A percentile compares a stretch with the other conserved stretches of the same genome.
Conservation (phyloP, 2,329 filamentous ascomycete genomes). For the Venturia asperata region DNA sequence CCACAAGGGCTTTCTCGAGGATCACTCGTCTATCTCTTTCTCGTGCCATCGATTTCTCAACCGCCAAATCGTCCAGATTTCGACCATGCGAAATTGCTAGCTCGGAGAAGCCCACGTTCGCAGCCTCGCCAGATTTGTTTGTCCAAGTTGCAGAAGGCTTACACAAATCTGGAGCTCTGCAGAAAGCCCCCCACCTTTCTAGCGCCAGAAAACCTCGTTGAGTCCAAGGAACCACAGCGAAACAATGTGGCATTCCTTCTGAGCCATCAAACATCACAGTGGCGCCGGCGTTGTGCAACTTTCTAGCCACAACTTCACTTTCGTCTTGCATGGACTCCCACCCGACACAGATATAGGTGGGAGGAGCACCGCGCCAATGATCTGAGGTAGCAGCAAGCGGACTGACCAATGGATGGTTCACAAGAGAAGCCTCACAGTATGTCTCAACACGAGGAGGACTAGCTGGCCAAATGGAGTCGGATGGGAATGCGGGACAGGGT, state of each 20-base stretch:
- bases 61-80: neutral
- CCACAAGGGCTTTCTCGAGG: neutral
- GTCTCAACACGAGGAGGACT: conserved; percentile 41
- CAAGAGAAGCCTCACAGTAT: conserved; percentile 38
- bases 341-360: conserved; percentile 61
- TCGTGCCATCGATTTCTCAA: neutral
- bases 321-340: conserved; percentile 68
- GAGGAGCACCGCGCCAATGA: conserved; percentile 57
- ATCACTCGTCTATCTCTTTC: conserved; percentile 5
- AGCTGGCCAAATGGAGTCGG: conserved; percentile 45
- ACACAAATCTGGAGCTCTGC: conserved; percentile 26
- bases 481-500: conserved; percentile 30
- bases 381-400: conserved; percentile 44
- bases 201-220: conserved; percentile 29
- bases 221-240: conserved; percentile 37
- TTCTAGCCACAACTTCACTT: conserved; percentile 51
- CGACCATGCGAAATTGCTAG: neutral
- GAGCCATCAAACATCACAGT: conserved; percentile 62
- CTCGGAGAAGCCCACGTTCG: neutral
- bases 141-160: conserved; percentile 18
- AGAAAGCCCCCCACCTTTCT: conserved; percentile 33
- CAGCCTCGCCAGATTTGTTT: neutral
- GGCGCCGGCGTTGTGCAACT: conserved; percentile 51
- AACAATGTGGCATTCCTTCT: conserved; percentile 74
- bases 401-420: conserved; percentile 60